phyloP scores from a whole-genome alignment of 805 yeast species.

The Metschnikowia hibisci region DNA sequence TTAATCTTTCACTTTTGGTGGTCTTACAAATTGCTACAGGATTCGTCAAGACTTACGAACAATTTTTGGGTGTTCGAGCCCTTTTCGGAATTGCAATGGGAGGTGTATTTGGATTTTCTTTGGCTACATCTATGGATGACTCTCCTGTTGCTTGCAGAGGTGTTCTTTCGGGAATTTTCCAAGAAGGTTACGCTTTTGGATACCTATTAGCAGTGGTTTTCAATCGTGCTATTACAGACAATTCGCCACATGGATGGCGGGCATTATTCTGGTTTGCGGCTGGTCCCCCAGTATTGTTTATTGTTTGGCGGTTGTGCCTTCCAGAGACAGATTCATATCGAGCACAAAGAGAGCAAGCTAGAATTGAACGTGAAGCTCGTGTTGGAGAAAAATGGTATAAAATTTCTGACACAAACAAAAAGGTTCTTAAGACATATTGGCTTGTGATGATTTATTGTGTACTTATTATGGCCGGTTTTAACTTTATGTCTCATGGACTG shows the following conservation, averaged over 20 bases:
- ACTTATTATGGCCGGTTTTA: constrained; percentile 41
- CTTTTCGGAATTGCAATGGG: constrained; percentile 69
- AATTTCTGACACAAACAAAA: constrained; percentile 12
- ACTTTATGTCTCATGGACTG: constrained; percentile 41
- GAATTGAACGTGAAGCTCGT: constrained; percentile 5
- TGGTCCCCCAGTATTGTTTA: constrained; percentile 59
- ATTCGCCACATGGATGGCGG: constrained; percentile 56
- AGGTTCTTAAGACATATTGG: constrained; percentile 51
- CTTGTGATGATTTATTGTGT: constrained; percentile 54
- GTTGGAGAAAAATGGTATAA: constrained; percentile 11
- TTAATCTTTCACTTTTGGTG: constrained; percentile 44
- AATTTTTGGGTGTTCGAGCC: constrained; percentile 61
- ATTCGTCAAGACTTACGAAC: constrained; percentile 51
- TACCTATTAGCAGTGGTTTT: constrained; percentile 62
- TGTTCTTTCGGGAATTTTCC: constrained; percentile 63
- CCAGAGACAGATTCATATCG: constrained; percentile 61
- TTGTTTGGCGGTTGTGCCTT: constrained; percentile 49
- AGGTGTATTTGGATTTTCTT: constrained; percentile 62
- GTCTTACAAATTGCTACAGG: constrained; percentile 62
- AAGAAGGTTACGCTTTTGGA: constrained; percentile 77
- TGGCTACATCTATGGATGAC: constrained; percentile 66
- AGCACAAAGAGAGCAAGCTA: constrained; percentile 13
- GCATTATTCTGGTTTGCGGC: constrained; percentile 67
- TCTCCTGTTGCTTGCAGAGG: constrained; percentile 57
- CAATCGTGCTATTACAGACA: constrained; percentile 52